phyloP scores from a whole-genome alignment of 2,329 filamentous ascomycete genomes.

The Talaromyces sp. region DNA sequence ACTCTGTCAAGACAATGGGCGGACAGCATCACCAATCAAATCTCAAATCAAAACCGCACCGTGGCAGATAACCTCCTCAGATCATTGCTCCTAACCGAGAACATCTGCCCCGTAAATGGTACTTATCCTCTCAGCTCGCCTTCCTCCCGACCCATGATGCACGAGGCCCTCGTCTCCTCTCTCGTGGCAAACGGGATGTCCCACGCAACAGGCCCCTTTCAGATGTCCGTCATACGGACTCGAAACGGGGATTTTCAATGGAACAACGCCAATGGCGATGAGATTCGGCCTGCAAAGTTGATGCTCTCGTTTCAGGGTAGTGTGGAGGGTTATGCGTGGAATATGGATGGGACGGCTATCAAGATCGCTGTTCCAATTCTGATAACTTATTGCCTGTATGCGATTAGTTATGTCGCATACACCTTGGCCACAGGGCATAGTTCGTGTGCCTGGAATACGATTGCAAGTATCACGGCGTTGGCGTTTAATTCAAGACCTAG shows the following conservation, averaged over 20 bases:
- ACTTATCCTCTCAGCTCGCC: not conserved
- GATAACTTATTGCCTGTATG: constrained; percentile 12
- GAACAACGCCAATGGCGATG: not conserved
- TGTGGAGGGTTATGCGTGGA: constrained; percentile 16
- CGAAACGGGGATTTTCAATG: not conserved
- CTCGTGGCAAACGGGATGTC: constrained; percentile 13
- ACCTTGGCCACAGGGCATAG: not conserved
- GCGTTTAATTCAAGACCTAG: constrained; percentile 18
- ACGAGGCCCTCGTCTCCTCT: constrained; percentile 16
- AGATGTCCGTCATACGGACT: not conserved
- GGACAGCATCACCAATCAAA: constrained; percentile 11
- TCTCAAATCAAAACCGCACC: constrained; percentile 12
- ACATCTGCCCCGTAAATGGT: constrained; percentile 11
- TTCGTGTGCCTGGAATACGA: constrained; percentile 14
- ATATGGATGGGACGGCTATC: constrained; percentile 13
- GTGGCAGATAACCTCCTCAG: constrained; percentile 14
- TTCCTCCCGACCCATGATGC: constrained; percentile 11
- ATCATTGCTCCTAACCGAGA: constrained; percentile 7
- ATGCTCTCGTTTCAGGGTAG: not conserved
- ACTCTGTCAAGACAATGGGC: constrained; percentile 11
- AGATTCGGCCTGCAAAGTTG: not conserved
- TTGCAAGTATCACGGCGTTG: constrained; percentile 13
- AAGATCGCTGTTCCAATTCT: constrained; percentile 16
- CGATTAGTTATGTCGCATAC: constrained; percentile 5
- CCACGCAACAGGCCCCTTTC: not conserved